Evolutionary conservation across 495 filamentous ascomycete species (phyloP).

Genomic region (Aspergillus diversus): DNA sequence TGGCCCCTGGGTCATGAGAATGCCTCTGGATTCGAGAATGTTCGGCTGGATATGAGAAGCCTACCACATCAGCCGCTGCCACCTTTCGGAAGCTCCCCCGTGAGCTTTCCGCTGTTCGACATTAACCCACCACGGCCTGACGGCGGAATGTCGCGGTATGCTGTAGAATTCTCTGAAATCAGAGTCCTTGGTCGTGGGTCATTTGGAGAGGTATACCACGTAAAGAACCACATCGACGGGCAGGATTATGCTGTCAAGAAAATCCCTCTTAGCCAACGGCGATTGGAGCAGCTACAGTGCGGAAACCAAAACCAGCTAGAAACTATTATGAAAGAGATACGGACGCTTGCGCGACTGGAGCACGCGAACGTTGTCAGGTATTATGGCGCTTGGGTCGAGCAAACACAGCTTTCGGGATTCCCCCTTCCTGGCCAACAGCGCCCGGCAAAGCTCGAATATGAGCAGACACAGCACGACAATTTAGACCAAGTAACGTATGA

Average conservation of each 20-base stretch:
- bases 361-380: slow-evolving; percentile 59
- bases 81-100: slow-evolving; percentile 41
- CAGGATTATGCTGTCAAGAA: slow-evolving; percentile 59
- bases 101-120: slow-evolving; percentile 39
- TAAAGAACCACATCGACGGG: slow-evolving; percentile 54
- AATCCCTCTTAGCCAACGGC: slow-evolving; percentile 51
- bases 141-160: slow-evolving; percentile 42
- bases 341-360: slow-evolving; percentile 56
- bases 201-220: slow-evolving; percentile 58
- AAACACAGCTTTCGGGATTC: slow-evolving; percentile 35
- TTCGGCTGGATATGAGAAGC: slow-evolving; percentile 29
- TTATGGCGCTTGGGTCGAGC: slow-evolving; percentile 57
- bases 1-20: slow-evolving; percentile 26
- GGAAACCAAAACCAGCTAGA: slow-evolving; percentile 52
- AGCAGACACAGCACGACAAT: slow-evolving; percentile 20
- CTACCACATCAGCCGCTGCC: slow-evolving; percentile 31
- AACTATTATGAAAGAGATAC: slow-evolving; percentile 56
- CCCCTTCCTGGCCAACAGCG: slow-evolving; percentile 22
- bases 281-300: slow-evolving; percentile 49
- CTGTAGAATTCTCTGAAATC: slow-evolving; percentile 47
- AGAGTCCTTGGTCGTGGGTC: slow-evolving; percentile 54
- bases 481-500: background rate
- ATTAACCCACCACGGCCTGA: slow-evolving; percentile 23
- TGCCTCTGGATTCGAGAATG: slow-evolving; percentile 26
- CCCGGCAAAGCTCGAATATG: slow-evolving; percentile 25